Evolutionary conservation across 164 flowering plant genomes (phyloP).

Genomic region (Tetrastigma voinierianum): DNA sequence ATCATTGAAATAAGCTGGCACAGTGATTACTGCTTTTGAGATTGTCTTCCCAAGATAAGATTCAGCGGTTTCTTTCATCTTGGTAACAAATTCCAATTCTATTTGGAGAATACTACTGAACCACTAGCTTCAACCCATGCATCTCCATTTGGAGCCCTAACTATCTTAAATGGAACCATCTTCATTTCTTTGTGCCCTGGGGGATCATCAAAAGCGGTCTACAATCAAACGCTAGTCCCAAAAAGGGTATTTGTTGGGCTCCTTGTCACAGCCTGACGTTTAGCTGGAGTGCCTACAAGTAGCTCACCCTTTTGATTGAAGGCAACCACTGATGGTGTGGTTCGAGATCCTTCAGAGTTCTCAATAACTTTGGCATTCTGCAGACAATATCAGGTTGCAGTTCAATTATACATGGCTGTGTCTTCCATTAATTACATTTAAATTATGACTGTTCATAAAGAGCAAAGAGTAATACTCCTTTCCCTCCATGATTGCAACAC

Average conservation of each 20-base stretch:
- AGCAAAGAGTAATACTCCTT: constrained; percentile 39
- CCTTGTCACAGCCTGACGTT: constrained; percentile 78
- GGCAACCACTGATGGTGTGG: constrained; percentile 79
- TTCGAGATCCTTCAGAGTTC: constrained; percentile 66
- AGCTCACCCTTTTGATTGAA: constrained; percentile 62
- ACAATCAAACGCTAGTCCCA: constrained; percentile 67
- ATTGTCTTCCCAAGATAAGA: constrained; percentile 60
- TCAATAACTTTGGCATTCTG: constrained; percentile 79
- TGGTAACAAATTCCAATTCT: constrained; percentile 67
- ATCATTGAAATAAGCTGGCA: no score
- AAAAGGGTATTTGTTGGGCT: constrained; percentile 61
- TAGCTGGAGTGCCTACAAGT: constrained; percentile 75
- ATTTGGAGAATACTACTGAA: constrained; percentile 64
- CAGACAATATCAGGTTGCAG: not conserved
- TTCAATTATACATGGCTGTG: no score
- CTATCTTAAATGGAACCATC: constrained; percentile 71
- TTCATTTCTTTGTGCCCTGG: constrained; percentile 75
- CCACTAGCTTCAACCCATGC: constrained; percentile 81
- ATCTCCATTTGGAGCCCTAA: constrained; percentile 71
- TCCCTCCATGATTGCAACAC: constrained; percentile 85
- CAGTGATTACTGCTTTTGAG: constrained; percentile 24
- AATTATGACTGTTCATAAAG: not conserved
- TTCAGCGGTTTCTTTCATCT: constrained; percentile 82
- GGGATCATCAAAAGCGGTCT: constrained; percentile 64
- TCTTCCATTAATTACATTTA: not conserved